Evolutionary conservation across 2,329 filamentous ascomycete species (phyloP).

Genomic region (Fusarium succisae): DNA sequence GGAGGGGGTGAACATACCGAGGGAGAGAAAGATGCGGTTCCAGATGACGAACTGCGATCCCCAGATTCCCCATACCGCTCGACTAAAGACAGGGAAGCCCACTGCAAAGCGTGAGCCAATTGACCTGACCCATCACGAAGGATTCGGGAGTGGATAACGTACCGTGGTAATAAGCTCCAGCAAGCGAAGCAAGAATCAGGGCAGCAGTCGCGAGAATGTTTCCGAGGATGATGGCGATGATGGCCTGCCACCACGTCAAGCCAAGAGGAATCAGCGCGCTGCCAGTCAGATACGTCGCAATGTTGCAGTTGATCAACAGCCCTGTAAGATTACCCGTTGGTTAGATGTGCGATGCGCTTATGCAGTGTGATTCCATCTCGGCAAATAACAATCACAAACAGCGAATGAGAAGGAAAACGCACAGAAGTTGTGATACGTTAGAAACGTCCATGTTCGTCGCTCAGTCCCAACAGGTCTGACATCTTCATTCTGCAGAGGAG

Average conservation of each 20-base stretch:
- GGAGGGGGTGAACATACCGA: conserved; percentile 44
- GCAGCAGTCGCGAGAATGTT: conserved; percentile 52
- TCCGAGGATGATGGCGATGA: conserved; percentile 53
- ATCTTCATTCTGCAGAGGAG: conserved; percentile 55
- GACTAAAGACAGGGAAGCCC: conserved; percentile 52
- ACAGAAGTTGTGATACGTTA: conserved; percentile 58
- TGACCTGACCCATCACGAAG: background rate
- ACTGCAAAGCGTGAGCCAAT: conserved; percentile 32
- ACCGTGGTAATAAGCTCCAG: conserved; percentile 55
- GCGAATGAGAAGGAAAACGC: background rate
- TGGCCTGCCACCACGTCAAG: conserved; percentile 54
- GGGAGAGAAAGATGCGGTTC: conserved; percentile 54
- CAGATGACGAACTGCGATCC: conserved; percentile 54
- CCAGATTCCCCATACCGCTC: conserved; percentile 53
- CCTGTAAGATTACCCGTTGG: conserved; percentile 39
- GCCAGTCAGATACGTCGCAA: conserved; percentile 53
- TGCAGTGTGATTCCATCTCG: background rate
- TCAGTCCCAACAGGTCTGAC: conserved; percentile 57
- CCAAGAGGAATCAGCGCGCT: conserved; percentile 54
- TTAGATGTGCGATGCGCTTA: background rate
- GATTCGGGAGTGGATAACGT: conserved; percentile 10
- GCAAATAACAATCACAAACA: background rate
- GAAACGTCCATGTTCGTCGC: conserved; percentile 54
- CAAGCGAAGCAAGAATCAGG: conserved; percentile 55
- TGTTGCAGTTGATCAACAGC: conserved; percentile 59